Conservation (phyloP, 2,329 filamentous ascomycete genomes). For the Monilinia fructigena region DNA sequence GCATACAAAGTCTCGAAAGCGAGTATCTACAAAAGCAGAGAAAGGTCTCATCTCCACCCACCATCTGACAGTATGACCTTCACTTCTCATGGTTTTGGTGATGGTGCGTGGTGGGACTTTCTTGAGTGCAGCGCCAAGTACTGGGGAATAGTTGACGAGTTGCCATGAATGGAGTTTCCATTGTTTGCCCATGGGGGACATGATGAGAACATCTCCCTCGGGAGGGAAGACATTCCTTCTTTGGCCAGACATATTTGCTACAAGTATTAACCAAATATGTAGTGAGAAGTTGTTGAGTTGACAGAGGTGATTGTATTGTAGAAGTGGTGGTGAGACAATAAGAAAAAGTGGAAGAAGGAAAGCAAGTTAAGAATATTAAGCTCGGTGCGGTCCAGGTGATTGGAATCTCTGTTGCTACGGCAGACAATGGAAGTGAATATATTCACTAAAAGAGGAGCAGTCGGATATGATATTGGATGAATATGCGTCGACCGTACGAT, state of each 20-base stretch:
- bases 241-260: not conserved
- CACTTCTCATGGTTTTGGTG: slow-evolving; percentile 25
- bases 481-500: not conserved
- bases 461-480: not conserved
- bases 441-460: not conserved
- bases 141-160: slow-evolving; percentile 28
- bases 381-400: not conserved
- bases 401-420: not conserved
- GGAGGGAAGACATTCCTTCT: slow-evolving; percentile 24
- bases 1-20: slow-evolving; percentile 31
- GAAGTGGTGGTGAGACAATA: not conserved
- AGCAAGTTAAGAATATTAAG: not conserved
- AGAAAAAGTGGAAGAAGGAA: not conserved
- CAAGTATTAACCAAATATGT: not conserved
- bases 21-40: slow-evolving; percentile 23
- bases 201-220: slow-evolving; percentile 36
- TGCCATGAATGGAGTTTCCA: slow-evolving; percentile 35
- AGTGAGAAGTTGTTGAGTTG: not conserved
- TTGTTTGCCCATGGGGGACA: slow-evolving; percentile 29
- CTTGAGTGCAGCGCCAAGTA: slow-evolving; percentile 27
- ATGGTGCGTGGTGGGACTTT: slow-evolving; percentile 17
- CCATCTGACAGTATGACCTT: slow-evolving; percentile 30
- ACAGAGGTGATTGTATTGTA: not conserved
- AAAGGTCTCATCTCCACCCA: slow-evolving; percentile 30
- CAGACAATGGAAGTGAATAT: not conserved